phyloP scores from a whole-genome alignment of 2,329 filamentous ascomycete genomes.

The Fusarium verticillioides region DNA sequence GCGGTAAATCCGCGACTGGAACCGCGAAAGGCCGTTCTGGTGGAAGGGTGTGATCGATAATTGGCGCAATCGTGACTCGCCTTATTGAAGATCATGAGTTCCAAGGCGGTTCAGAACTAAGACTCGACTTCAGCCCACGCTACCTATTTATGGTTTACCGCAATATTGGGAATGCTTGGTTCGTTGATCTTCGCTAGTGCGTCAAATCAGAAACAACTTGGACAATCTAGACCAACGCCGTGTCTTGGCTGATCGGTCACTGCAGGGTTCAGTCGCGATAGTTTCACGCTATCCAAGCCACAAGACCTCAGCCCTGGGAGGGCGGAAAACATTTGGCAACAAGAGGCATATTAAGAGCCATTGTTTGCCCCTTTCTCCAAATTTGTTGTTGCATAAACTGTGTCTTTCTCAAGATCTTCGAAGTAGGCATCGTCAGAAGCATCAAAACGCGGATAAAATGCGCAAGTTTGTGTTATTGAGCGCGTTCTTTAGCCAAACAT shows the following conservation, averaged over 20 bases:
- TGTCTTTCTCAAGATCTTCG: accelerated
- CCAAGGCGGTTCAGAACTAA: background rate
- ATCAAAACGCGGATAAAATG: background rate
- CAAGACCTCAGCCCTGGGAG: constrained; percentile 25
- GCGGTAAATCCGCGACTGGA: too few species aligned
- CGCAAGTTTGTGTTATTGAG: background rate
- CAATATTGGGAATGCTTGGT: background rate
- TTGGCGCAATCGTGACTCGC: background rate
- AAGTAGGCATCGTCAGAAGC: background rate
- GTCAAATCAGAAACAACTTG: background rate
- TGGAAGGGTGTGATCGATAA: accelerated
- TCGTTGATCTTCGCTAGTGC: background rate
- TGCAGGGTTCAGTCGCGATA: background rate
- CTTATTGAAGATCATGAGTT: background rate
- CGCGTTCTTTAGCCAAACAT: background rate
- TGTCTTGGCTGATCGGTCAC: background rate
- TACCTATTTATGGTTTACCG: background rate
- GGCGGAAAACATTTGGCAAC: background rate
- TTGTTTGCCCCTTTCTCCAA: background rate
- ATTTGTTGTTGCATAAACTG: too few species aligned
- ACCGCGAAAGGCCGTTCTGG: too few species aligned
- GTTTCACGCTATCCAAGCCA: constrained; percentile 50
- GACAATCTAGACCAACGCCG: constrained; percentile 18
- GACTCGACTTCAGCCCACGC: background rate
- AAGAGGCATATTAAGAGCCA: background rate